A percentile compares a stretch with the other conserved stretches of the same genome.
Evolutionary conservation across 2,329 filamentous ascomycete species (phyloP).

Genomic region (Botrytis byssoidea): DNA sequence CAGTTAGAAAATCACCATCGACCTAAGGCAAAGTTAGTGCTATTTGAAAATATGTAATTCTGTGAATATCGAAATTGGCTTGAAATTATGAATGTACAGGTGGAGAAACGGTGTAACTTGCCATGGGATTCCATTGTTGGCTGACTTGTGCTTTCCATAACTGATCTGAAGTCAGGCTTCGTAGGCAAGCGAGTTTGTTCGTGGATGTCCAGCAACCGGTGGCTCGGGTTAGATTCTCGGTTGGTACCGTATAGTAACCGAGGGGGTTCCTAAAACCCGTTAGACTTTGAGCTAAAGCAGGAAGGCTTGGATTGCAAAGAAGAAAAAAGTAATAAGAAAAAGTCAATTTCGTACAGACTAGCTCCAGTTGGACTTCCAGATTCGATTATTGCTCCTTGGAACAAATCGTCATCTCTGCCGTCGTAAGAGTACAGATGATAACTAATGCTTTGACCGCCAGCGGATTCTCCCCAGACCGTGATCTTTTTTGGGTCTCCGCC

Average conservation of each 20-base stretch:
- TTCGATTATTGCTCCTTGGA: conserved; percentile 53
- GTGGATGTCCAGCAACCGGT: conserved; percentile 28
- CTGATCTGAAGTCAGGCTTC: conserved; percentile 26
- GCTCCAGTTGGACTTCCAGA: conserved; percentile 44
- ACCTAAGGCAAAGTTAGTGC: conserved; percentile 12
- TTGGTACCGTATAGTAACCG: conserved; percentile 39
- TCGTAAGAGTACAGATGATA: conserved; percentile 55
- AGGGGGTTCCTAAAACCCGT: conserved; percentile 30
- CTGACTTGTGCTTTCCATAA: conserved; percentile 25
- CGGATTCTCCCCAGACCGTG: conserved; percentile 46
- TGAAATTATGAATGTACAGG: not conserved
- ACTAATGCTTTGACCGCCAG: conserved; percentile 54
- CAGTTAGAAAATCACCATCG: conserved; percentile 50
- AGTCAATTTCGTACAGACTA: not conserved
- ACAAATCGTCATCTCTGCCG: conserved; percentile 54
- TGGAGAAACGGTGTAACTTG: not conserved
- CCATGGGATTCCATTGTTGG: conserved; percentile 31
- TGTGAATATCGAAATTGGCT: not conserved
- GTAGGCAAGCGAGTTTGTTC: conserved; percentile 30
- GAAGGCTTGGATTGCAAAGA: not conserved
- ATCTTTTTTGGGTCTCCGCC: conserved; percentile 43
- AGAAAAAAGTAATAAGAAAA: too few relatives aligned
- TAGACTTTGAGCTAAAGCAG: not conserved
- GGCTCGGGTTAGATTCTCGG: conserved; percentile 42
- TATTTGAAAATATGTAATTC: not conserved